Evolutionary conservation across 1,284 basidiomycete genomes (phyloP), one percentile per base, ranked within the genome.

Genomic region (Grifola frondosa): DNA sequence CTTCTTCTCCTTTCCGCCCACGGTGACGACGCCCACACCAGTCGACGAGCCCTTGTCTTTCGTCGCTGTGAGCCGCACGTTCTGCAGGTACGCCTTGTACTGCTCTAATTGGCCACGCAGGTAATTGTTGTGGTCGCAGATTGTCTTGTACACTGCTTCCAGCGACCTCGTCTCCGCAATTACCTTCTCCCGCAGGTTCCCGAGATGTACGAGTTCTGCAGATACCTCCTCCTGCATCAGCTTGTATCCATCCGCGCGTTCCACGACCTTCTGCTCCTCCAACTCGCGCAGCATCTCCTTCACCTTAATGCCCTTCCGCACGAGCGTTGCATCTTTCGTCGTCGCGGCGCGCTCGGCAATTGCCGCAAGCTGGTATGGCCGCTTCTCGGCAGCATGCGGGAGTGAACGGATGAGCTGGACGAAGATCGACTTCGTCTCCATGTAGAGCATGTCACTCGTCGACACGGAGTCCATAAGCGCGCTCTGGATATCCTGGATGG

Each of bases 341-440:
- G 96, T 97, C 16, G 96, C 95, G 1, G 97, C 96, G 12, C 88
- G 77, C 67, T 98, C 97, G 3, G 96, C 94, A 48, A 99, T 87
- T 12, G 77, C 81, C n/a, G 84, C 73, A 17, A 99, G 78, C 61
- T 96, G 86, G 61, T 97, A 89, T 1, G 96, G 96, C 29, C 84
- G 80, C 63, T 88, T 88, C 42, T 94, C 90, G 6, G 83, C 78
- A 2, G 84, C 74, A 41, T 87, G 79, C 0, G 96, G 96, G 50
- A 99, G 83, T 20, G 95, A 97, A 53, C 97, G 93, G 42, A 99
- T 83, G 34, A 99, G 81, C 64, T 97, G 93, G 28, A 99, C 97
- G 62, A 99, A 96, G 62, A 98, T 97, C 16, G 96, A 97, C 73
- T 99, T 99, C 50, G 97, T 91, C 66, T 99, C 97, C 93, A 99